Evolutionary conservation across 257 asterid genomes (phyloP).

Genomic region (Anisodus acutangulus): DNA sequence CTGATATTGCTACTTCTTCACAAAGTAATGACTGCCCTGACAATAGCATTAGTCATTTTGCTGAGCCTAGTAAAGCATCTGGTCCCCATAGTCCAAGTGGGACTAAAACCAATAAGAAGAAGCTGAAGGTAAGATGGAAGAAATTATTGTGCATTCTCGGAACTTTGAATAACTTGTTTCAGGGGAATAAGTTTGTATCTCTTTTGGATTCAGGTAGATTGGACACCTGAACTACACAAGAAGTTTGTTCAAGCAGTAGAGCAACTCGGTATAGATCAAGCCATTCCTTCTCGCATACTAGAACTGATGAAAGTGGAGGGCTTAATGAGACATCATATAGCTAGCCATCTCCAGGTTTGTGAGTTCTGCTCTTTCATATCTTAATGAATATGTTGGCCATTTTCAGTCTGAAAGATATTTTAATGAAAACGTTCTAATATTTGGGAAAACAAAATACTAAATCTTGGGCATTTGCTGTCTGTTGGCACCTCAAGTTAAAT

Average conservation of each 20-base stretch:
- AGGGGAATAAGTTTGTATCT: background rate
- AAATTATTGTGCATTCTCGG: slow-evolving; percentile 13
- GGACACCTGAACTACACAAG: slow-evolving; percentile 59
- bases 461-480: background rate
- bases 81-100: slow-evolving; percentile 37
- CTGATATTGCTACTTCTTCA: slow-evolving; percentile 16
- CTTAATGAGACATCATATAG: slow-evolving; percentile 57
- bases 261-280: slow-evolving; percentile 61
- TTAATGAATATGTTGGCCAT: background rate
- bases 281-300: slow-evolving; percentile 62
- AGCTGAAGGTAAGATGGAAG: slow-evolving; percentile 43
- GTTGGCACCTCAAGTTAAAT: background rate
- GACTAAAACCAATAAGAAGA: slow-evolving; percentile 47
- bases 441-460: background rate
- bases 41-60: slow-evolving; percentile 20
- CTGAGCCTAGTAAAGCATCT: slow-evolving; percentile 38
- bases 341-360: slow-evolving; percentile 63
- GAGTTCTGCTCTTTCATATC: slow-evolving; percentile 9
- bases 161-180: background rate
- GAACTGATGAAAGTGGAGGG: slow-evolving; percentile 61
- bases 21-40: slow-evolving; percentile 33
- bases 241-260: slow-evolving; percentile 60
- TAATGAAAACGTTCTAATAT: background rate
- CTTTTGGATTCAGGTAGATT: slow-evolving; percentile 48
- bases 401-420: background rate